Base-by-base conservation (phyloP, 1,139 yeast genomes). In the Yamadazyma blattariae region DNA sequence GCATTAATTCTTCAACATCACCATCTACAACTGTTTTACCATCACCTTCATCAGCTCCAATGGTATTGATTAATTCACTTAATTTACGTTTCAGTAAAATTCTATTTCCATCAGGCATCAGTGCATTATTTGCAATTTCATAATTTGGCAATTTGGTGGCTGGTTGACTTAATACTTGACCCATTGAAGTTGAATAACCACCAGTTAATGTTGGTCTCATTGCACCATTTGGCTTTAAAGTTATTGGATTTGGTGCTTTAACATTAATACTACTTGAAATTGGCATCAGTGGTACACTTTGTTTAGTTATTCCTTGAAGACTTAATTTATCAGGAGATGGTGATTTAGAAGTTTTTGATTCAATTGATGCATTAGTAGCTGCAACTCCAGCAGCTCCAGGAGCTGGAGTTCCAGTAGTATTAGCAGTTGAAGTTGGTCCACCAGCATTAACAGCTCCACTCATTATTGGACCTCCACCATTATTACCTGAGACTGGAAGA, bases 1-100 rank as follows among this genome's bases (percentile, higher is more conserved):
- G 69, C 33, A 92, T 65, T 27, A 90, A 64, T 47, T 90, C 97
- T 57, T 92, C 97, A 12, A 90, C 97, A 58, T 92, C 97, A 21
- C 97, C 97, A 56, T 90, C 97, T 37, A 92, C 83, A n/a, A 77
- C 76, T 7, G 95, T 85, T 50, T 87, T 92, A 4, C 95, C 89
- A 50, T 87, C 94, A 20, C 92, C 90, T 57, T 85, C 89, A 56
- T 85, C 90, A 4, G 82, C 77, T 7, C 90, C 89, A 7, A 89
- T 86, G 3, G 86, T 77, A 47, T 82, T 79, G 7, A 92, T 94
- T 42, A 92, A 68, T 53, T 92, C 98, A 37, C 86, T 74, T 42
- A 92, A 69, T 54, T 92, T 92, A 35, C 98, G 71, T 58, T 92
- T 92, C 23, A 95, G 85, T 50, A 92, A 68, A 3, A 90, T 94